Conservation (phyloP, 1,284 basidiomycete genomes). For the Sporisorium graminicola region DNA sequence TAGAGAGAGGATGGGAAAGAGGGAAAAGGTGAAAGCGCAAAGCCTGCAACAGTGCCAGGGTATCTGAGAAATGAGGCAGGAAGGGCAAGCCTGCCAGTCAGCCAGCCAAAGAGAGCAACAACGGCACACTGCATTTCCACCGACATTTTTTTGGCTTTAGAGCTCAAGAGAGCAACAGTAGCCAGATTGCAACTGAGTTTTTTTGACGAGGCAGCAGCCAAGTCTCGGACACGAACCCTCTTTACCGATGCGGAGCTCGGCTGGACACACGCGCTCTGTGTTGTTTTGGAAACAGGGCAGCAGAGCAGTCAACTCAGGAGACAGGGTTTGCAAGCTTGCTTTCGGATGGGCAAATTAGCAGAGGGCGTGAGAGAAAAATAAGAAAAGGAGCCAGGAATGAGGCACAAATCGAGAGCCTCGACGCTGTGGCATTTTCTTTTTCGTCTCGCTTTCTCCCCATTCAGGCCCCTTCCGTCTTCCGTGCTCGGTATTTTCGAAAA, state of each 20-base stretch:
- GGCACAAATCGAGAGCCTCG: conserved; percentile 13
- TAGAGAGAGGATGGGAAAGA: conserved; percentile 1
- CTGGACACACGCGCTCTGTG: conserved; percentile 20
- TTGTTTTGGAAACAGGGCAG: conserved; percentile 10
- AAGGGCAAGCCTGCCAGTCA: neutral
- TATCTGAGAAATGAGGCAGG: conserved; percentile 24
- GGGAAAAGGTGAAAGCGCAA: conserved; percentile 5
- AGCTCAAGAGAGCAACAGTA: conserved; percentile 28
- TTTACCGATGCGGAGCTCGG: conserved; percentile 26
- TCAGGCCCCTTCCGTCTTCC: neutral
- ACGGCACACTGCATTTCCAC: neutral
- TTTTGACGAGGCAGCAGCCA: conserved; percentile 26
- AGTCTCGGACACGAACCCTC: conserved; percentile 15
- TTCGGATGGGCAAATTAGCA: neutral
- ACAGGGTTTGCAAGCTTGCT: conserved; percentile 24
- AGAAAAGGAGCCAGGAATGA: conserved; percentile 21
- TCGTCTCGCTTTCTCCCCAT: neutral
- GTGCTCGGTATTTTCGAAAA: neutral
- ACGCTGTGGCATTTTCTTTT: conserved; percentile 4
- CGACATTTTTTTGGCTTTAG: neutral
- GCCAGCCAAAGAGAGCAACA: neutral
- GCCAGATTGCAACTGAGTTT: conserved; percentile 12
- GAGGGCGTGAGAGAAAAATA: neutral
- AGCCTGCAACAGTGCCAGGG: conserved; percentile 13
- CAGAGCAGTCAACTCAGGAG: conserved; percentile 16